Base-by-base conservation (phyloP, 352 stramenopile species). In the Phytophthora sp. region DNA sequence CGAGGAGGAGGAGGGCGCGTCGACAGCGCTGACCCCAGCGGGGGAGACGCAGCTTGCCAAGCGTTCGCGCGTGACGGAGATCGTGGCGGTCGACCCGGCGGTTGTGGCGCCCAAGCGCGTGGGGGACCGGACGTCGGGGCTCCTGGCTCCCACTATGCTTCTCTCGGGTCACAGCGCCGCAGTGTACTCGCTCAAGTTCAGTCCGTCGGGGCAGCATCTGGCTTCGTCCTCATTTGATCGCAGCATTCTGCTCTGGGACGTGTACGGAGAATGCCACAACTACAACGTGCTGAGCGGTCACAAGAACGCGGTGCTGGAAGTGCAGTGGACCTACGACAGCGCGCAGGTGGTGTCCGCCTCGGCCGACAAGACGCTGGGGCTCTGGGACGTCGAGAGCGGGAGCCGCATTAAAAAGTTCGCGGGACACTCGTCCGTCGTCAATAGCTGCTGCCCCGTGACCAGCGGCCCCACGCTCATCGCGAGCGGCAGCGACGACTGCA, bases 291-390 rank as follows among this genome's bases (percentile, higher is more conserved):
- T 99, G 16, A 78, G 41, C 8, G 96, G 95, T 20, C 96, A 99
- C 75, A 98, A 98, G 79, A 99, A 98, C 75, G 95, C 96, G 6
- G 88, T 98, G 26, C 59, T 98, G 23, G 90, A 99, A 72, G 75
- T 97, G 11, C 81, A 95, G 52, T 99, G 94, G 88, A 95, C 84
- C 8, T 93, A 93, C 63, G 89, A 98, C 77, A 91, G 84, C 36
- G 64, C 85, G 35, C 82, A 89, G 31, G 54, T 99, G 27, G 79
- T 97, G 21, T 98, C 93, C 7, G 89, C 87, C 18, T 98, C 90
- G 51, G 96, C 95, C 5, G 96, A 98, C 76, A 98, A 97, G 69
- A 97, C 89, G 3, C 69, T 98, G 24, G 88, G 79, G n/a, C 53
- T 95, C 7, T 95, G 89, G 88, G 89, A 96, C 52, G 84, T 78